Conservation (phyloP, 441 rosid genomes). For the Corymbia citriodora region DNA sequence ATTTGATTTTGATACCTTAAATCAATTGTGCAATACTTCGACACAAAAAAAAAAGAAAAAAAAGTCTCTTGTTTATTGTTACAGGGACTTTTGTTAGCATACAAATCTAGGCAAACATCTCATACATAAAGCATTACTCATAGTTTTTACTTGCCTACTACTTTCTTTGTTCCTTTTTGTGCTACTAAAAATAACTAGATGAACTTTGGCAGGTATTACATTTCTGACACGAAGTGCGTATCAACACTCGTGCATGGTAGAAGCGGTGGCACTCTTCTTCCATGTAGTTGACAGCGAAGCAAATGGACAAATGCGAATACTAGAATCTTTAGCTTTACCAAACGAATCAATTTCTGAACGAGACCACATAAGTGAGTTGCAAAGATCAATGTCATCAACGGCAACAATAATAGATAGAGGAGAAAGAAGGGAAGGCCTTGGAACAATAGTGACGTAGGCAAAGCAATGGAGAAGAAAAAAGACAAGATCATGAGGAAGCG, state of each 20-base stretch:
- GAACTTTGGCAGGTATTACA: not conserved
- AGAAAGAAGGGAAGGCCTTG: not conserved
- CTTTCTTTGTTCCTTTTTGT: not conserved
- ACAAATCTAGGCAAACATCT: not conserved
- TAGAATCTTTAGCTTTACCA: not conserved
- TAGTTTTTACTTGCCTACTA: not conserved
- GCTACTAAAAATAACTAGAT: not conserved
- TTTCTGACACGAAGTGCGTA: not conserved
- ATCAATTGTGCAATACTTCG: not conserved
- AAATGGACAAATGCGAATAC: not conserved
- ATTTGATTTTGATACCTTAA: not conserved
- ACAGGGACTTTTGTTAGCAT: not conserved
- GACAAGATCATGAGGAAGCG: not conserved
- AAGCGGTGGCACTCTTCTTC: not conserved
- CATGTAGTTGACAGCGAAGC: rapidly evolving
- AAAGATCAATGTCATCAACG: not conserved
- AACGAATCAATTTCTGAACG: not conserved
- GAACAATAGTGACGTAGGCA: not conserved
- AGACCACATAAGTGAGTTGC: not conserved
- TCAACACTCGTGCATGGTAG: not conserved
- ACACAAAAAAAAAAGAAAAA: too few species aligned
- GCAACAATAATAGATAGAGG: not conserved
- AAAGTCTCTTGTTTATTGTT: not conserved
- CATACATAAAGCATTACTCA: not conserved
- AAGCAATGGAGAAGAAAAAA: not conserved